Evolutionary conservation across 352 stramenopile species (phyloP).

Genomic region (Elongisporangium prolatum): DNA sequence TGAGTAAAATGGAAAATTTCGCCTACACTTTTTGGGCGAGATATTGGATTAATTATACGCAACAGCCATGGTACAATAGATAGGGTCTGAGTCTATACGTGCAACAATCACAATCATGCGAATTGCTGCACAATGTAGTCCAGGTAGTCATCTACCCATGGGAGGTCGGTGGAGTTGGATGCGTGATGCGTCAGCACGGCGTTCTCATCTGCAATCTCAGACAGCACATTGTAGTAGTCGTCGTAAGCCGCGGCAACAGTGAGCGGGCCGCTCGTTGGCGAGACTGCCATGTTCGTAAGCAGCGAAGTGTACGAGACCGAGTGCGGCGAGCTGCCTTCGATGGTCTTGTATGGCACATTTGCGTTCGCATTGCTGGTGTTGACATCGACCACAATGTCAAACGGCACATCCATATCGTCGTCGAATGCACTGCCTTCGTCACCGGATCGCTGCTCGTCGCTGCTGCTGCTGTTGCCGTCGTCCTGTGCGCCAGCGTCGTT

Average conservation of each 20-base stretch:
- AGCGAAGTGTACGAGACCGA: not conserved
- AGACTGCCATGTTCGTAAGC: conserved; percentile 1
- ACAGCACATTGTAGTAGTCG: not conserved
- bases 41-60: not conserved
- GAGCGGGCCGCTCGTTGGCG: not conserved
- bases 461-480: not conserved
- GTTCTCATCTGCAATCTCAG: not conserved
- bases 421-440: not conserved
- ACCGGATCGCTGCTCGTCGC: not conserved
- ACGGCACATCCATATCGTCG: not conserved
- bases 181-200: not conserved
- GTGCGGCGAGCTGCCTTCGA: not conserved
- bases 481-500: not conserved
- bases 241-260: conserved; percentile 6
- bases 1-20: not conserved
- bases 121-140: conserved; percentile 30
- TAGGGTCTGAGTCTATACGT: not conserved
- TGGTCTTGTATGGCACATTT: not conserved
- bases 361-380: not conserved
- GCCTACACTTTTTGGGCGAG: not conserved
- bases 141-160: conserved; percentile 21
- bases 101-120: conserved; percentile 2
- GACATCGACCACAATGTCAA: not conserved
- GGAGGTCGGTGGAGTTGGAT: conserved; percentile 1
- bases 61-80: not conserved